Evolutionary conservation across 1,284 basidiomycete species (phyloP).

Genomic region (Sanghuangporus sanghuang): DNA sequence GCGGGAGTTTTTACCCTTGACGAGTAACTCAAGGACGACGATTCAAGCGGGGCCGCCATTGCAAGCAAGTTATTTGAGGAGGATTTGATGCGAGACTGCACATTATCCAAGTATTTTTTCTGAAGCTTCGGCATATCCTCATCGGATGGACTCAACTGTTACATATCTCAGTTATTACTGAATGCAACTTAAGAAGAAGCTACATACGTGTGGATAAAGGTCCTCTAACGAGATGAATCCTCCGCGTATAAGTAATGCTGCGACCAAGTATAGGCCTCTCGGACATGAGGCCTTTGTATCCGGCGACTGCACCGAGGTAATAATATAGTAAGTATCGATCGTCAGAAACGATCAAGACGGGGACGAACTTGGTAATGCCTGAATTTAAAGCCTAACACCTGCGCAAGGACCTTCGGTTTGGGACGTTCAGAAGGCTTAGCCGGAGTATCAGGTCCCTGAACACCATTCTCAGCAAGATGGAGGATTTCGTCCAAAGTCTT

Average conservation of each 20-base stretch:
- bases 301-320: constrained; percentile 36
- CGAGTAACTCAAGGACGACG: constrained; percentile 28
- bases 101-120: constrained; percentile 62
- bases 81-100: constrained; percentile 59
- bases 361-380: constrained; percentile 74
- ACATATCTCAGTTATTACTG: not conserved
- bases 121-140: constrained; percentile 66
- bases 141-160: constrained; percentile 72
- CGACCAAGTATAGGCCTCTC: constrained; percentile 72
- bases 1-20: constrained; percentile 23
- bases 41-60: constrained; percentile 85
- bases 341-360: not conserved
- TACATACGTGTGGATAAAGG: constrained; percentile 75
- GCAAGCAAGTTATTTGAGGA: constrained; percentile 79
- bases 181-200: constrained; percentile 20
- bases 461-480: constrained; percentile 39
- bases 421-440: constrained; percentile 25
- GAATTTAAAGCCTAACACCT: constrained; percentile 96
- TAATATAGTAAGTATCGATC: constrained; percentile 13
- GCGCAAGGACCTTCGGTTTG: constrained; percentile 69
- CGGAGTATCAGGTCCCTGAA: constrained; percentile 18
- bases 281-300: constrained; percentile 61
- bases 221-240: constrained; percentile 83
- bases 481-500: constrained; percentile 66
- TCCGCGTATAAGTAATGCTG: constrained; percentile 87